Evolutionary conservation across 257 asterid genomes (phyloP), one percentile per base, ranked within the genome.

Genomic region (Solanum raphanifolium): DNA sequence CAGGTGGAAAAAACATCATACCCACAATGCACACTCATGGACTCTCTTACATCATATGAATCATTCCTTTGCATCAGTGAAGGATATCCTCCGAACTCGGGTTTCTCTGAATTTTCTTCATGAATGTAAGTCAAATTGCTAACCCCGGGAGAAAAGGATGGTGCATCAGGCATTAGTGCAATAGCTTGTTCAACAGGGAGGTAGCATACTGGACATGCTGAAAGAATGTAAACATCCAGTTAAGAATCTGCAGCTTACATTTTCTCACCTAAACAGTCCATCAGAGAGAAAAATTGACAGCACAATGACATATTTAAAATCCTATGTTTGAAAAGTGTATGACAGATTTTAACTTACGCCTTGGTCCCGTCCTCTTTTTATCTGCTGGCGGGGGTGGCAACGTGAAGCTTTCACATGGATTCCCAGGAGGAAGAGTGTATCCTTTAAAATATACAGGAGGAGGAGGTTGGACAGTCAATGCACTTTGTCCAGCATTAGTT

Each of bases 321-420:
- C 29, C 0, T 9, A 15, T 29, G 11, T 16, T 16, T 15, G 68
- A 23, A 29, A 48, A 82, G 36, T 79, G 15, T 79, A 79, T 25
- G 86, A 48, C 60, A 82, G 27, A 82, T 9, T 29, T 29, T 27
- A 81, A 82, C 99, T 92, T 93, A 95, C 99, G 94, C 8, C 98
- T 98, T 32, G 99, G 98, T 87, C 98, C 99, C 0, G 93, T 96
- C 91, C 97, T 94, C 91, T 96, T 96, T 55, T 93, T 95, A 84
- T 96, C 99, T 34, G 98, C 93, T 43, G 98, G 99, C 7, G 99
- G 99, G 2, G 99, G 99, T 84, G 99, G 98, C 93, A 96, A 85
- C 6, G 95, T 87, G 87, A 96, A 95, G 92, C 91, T 86, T 89
- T 96, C 98, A 81, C 99, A 95, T 41, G 99, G 98, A 91, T 96